Base-by-base conservation (phyloP, 1,284 basidiomycete genomes). In the Trichosporon sp. region DNA sequence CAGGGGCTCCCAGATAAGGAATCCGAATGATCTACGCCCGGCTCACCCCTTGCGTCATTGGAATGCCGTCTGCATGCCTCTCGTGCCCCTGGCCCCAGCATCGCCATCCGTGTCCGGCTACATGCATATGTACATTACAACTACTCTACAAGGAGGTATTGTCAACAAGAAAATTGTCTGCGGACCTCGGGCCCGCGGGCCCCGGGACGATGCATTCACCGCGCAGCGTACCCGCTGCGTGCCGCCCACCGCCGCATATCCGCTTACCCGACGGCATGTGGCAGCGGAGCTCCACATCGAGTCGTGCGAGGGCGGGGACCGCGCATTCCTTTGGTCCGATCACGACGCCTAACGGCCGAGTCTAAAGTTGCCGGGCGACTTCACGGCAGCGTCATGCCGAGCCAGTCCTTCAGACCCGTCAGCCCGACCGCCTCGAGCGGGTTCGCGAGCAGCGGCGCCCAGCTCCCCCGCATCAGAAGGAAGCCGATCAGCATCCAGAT, bases 401-500 rank as follows among this genome's bases (percentile, higher is more conserved):
- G 69, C 37, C 78, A 16, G 16, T 74, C 75, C 70, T 72, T 77
- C 54, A 75, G 65, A 19, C 68, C 70, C 0, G 70, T 70, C 16
- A 78, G 65, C 4, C 79, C 78, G 19, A 80, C 32, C 10, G 73
- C 68, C 46, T 80, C 81, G 14, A 81, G 70, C 38, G 77, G 76
- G n/a, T 67, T 72, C 10, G 68, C 67, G 8, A 82, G n/a, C 14
- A 80, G 19, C 65, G 76, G 73, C 26, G 75, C 73, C 82, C 81
- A 84, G 2, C 76, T 80, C 2, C 82, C 81, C n/a, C 83, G 70
- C 43, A 83, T 68, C 37, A 84, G 66, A 16, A 83, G 65, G 63
- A 84, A 77, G 4, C 78, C 79, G 65, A 84, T 76, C 16, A 79
- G 66, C 80, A 81, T 80, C 81, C 81, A 84, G 54, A 82, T 71